Evolutionary conservation across 2,329 filamentous ascomycete genomes (phyloP), one percentile per base, ranked within the genome.

Genomic region (Xylaria sp.): DNA sequence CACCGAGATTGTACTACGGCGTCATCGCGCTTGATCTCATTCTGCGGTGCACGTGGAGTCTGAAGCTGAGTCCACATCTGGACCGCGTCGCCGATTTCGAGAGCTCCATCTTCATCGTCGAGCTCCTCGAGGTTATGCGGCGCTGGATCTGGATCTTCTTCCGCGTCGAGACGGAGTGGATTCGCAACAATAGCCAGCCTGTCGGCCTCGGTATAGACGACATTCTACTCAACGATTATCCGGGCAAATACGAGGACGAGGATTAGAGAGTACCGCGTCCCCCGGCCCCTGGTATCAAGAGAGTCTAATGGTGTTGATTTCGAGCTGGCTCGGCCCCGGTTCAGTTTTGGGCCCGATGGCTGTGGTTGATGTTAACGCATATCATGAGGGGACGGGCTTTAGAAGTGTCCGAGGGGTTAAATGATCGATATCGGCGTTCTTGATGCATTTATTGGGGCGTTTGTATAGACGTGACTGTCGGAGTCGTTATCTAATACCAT

Each of bases 91-190:
- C 92, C 72, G 94, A 97, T 77, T 88, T 94, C 58, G 96, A 98
- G 81, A 90, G 90, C 62, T 93, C 93, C 7, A 92, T 98, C 50
- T 99, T 97, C 77, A 74, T 95, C 29, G 88, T 98, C 74, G 91
- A 97, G 82, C 85, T 92, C 50, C 83, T 97, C 11, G 96, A 99
- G 81, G 92, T 98, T 20, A 85, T 93, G 51, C 87, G 96, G 54
- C 86, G 96, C 64, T 98, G 95, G 94, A 86, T 98, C 67, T 99
- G 96, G 96, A 93, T 97, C 64, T 98, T 97, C 80, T 93, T 98
- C 80, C 88, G 96, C 10, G 90, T 97, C 45, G 96, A 99, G 83
- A 94, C 93, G 25, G 96, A 99, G 82, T 97, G 92, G 92, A 87
- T 93, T 79, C 83, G 89, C 80, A 85, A 80, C 71, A 81, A 80